Evolutionary conservation across 345 rosid species (phyloP).

Genomic region (Kandelia obovata): DNA sequence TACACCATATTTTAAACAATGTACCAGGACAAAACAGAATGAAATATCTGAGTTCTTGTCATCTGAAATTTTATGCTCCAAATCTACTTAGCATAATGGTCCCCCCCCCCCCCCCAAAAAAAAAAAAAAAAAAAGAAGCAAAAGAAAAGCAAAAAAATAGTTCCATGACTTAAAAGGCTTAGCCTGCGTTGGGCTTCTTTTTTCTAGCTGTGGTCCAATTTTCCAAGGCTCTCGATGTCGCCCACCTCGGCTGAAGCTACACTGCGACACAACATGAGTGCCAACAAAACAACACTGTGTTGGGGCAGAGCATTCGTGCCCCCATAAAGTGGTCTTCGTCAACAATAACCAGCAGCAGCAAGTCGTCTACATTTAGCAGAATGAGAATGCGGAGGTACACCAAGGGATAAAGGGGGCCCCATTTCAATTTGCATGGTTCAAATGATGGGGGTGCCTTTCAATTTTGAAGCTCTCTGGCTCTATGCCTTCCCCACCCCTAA

Average conservation of each 20-base stretch:
- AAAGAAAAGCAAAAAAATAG: not conserved
- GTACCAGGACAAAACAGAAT: no score
- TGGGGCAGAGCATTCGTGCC: constrained; percentile 1
- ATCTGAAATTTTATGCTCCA: no score
- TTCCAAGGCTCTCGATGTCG: not conserved
- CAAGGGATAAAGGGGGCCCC: not conserved
- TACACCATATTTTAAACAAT: no score
- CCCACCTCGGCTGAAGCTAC: constrained; percentile 6
- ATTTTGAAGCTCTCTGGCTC: constrained; percentile 1
- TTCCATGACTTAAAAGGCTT: not conserved
- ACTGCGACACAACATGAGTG: constrained; percentile 17
- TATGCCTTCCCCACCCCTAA: constrained; percentile 2
- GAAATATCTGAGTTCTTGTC: no score
- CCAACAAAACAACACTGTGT: constrained; percentile 22
- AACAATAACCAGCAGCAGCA: not conserved
- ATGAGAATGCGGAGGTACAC: not conserved
- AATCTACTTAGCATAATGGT: no score
- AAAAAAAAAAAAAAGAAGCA: not conserved
- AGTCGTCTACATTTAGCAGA: not conserved
- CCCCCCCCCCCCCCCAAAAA: no score
- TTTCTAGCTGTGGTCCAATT: constrained; percentile 13
- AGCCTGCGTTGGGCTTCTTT: constrained; percentile 7
- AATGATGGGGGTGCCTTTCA: not conserved
- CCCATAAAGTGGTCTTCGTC: not conserved
- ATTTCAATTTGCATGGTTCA: not conserved